These are phyloP conservation scores for Vaucheria bursata DNA, from an alignment of 352 stramenopile species.

Conservation along the genomic window DNA sequence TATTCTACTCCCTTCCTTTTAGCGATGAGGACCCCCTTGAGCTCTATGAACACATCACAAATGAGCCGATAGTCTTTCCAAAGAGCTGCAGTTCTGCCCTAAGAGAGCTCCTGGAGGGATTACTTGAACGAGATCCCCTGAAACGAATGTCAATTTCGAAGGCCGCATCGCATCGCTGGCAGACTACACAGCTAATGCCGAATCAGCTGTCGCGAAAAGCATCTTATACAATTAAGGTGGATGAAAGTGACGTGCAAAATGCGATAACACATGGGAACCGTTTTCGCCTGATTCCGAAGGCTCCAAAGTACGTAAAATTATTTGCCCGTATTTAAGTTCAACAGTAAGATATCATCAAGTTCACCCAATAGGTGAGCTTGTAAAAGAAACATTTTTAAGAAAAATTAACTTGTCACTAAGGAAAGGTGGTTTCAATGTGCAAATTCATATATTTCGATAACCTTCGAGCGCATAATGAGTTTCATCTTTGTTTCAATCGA, in stretches of 20 bases:
- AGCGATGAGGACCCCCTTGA: slow-evolving; percentile 57
- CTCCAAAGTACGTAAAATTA: too few relatives aligned
- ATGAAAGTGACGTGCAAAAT: background rate
- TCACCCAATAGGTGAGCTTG: too few relatives aligned
- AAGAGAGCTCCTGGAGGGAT: slow-evolving; percentile 13
- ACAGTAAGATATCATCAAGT: too few relatives aligned
- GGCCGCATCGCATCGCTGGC: slow-evolving; percentile 20
- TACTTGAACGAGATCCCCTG: slow-evolving; percentile 24
- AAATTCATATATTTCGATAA: too few relatives aligned
- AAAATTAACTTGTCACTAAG: too few relatives aligned
- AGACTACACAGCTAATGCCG: background rate
- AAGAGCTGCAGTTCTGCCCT: slow-evolving; percentile 4
- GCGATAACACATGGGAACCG: too few relatives aligned
- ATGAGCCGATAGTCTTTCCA: slow-evolving; percentile 14
- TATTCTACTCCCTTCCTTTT: slow-evolving; percentile 83
- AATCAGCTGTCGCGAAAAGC: background rate
- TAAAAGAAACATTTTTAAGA: too few relatives aligned
- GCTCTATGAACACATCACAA: slow-evolving; percentile 27
- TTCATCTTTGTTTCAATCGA: too few relatives aligned
- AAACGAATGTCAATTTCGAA: slow-evolving; percentile 22
- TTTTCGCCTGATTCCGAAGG: too few relatives aligned
- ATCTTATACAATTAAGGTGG: background rate
- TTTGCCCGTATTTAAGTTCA: too few relatives aligned
- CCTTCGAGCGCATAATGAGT: too few relatives aligned
- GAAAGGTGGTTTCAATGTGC: too few relatives aligned